A percentile compares a stretch with the other conserved stretches of the same genome.
Evolutionary conservation across 352 stramenopile species (phyloP).

Genomic region (Pythium sp.): DNA sequence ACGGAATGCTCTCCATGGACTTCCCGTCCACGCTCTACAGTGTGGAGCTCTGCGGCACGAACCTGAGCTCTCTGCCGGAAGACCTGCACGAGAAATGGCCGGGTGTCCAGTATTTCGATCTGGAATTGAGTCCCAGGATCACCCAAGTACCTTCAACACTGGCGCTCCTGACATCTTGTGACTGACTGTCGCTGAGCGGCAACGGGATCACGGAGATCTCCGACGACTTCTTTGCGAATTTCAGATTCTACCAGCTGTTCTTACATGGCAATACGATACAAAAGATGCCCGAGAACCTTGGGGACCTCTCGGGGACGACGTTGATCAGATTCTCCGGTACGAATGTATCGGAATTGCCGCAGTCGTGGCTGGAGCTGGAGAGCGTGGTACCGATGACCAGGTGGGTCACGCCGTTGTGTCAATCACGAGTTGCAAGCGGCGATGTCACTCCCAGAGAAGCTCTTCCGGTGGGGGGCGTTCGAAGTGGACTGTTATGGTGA

Average conservation of each 20-base stretch:
- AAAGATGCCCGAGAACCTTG: not conserved
- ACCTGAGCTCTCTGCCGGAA: constrained; percentile 8
- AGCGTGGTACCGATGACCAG: too few relatives aligned
- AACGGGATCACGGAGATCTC: constrained; percentile 5
- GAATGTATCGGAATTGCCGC: not conserved
- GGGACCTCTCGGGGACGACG: constrained; percentile 4
- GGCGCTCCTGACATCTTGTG: not conserved
- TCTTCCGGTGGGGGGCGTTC: too few relatives aligned
- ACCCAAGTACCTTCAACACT: constrained; percentile 2
- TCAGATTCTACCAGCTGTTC: constrained; percentile 9
- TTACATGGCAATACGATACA: constrained; percentile 9
- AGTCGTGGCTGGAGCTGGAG: not conserved
- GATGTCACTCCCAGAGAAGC: too few relatives aligned
- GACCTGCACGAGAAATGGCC: constrained; percentile 14
- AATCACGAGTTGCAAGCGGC: too few relatives aligned
- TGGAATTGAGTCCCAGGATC: constrained; percentile 13
- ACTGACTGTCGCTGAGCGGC: constrained; percentile 12
- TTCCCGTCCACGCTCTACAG: constrained; percentile 14
- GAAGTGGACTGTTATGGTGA: too few relatives aligned
- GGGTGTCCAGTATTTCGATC: constrained; percentile 3
- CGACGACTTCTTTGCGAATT: constrained; percentile 2
- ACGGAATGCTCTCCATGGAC: not conserved
- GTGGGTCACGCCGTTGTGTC: too few relatives aligned
- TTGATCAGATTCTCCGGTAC: constrained; percentile 2
- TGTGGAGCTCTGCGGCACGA: constrained; percentile 11